These are phyloP conservation scores for Thelonectria olida DNA, from an alignment of 2,329 filamentous ascomycete species.

Conservation along the genomic window DNA sequence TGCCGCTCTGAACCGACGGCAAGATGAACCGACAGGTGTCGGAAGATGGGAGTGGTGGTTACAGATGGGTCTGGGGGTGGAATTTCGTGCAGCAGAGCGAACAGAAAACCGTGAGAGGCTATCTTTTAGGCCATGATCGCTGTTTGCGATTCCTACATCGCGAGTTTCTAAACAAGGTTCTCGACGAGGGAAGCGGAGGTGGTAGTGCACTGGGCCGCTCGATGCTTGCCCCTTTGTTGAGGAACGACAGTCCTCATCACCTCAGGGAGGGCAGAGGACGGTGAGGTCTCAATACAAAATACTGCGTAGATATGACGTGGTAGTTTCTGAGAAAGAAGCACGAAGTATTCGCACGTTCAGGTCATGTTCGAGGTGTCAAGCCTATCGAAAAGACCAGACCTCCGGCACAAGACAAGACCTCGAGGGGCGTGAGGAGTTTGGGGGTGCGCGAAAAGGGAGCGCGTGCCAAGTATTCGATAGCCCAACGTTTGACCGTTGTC, in stretches of 20 bases:
- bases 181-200: neutral
- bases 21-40: constrained; percentile 3
- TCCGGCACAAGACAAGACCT: neutral
- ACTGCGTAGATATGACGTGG: no score
- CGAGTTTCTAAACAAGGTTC: constrained; percentile 2
- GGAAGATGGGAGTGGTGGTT: neutral
- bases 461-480: neutral
- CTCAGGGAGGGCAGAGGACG: no score
- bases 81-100: no score
- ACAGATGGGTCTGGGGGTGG: neutral
- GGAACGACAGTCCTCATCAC: neutral
- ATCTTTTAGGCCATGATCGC: no score
- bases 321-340: no score
- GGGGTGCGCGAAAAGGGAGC: neutral
- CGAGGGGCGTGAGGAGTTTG: no score
- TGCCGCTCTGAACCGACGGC: constrained; percentile 2
- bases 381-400: no score
- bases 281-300: no score
- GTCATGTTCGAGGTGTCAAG: no score
- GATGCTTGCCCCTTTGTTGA: neutral
- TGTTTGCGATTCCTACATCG: neutral
- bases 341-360: no score
- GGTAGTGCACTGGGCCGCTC: neutral
- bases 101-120: no score
- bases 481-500: neutral